phyloP scores from a whole-genome alignment of 1,284 basidiomycete species.

The Austropuccinia psidii region DNA sequence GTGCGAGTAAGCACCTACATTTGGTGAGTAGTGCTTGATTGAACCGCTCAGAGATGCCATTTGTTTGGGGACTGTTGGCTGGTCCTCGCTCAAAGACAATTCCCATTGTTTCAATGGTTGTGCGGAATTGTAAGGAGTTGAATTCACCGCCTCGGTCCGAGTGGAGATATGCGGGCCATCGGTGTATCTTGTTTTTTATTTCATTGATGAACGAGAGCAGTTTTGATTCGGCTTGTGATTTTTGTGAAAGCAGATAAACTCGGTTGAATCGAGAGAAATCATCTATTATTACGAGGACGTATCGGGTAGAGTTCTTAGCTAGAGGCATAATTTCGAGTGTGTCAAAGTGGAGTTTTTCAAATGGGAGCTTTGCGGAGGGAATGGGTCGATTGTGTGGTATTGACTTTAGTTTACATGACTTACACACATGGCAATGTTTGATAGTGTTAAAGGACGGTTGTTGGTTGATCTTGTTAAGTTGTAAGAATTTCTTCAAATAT shows the following conservation, averaged over 20 bases:
- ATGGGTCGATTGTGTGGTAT: not conserved
- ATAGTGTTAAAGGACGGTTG: too few species aligned
- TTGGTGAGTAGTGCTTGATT: too few species aligned
- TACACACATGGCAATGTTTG: not conserved
- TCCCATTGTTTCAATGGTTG: not conserved
- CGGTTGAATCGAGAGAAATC: conserved; percentile 7
- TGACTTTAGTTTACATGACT: not conserved
- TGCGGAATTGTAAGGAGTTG: not conserved
- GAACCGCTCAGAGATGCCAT: not conserved
- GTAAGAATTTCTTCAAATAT: too few species aligned
- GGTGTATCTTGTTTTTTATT: not conserved
- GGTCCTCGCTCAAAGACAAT: not conserved
- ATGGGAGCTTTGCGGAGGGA: not conserved
- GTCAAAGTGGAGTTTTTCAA: not conserved
- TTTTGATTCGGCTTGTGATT: not conserved
- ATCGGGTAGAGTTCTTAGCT: not conserved
- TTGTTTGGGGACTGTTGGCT: not conserved
- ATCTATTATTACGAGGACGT: not conserved
- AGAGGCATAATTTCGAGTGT: not conserved
- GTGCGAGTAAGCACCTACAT: not conserved
- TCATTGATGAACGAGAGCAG: not conserved
- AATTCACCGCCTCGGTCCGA: not conserved
- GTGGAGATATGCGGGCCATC: not conserved
- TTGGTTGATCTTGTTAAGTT: too few species aligned
- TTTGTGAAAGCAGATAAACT: not conserved